Evolutionary conservation across 352 stramenopile species (phyloP), one percentile per base, ranked within the genome.

Genomic region (Phytophthora foliorum): DNA sequence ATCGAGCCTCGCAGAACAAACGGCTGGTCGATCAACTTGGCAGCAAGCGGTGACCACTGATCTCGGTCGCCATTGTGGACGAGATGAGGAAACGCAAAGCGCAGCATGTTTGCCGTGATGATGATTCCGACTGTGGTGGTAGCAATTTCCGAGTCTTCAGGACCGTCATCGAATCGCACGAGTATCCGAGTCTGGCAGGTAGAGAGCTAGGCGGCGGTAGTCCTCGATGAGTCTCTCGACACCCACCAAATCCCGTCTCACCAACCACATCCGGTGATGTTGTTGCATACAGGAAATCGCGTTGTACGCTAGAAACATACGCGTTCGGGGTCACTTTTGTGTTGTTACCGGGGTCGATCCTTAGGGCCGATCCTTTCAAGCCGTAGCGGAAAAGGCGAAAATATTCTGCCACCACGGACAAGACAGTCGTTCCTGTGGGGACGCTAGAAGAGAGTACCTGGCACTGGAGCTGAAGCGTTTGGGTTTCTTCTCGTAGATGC

Each of bases 381-480:
- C 56, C 44, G 44, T 54, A 38, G 7, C 6, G 42, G 36, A 63
- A 54, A 2, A 63, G 32, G 3, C 56, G 44, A 21, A 19, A 63
- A 6, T 56, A 41, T 25, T 56, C 34, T 10, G 21, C 44, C 10
- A 19, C 36, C 36, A 42, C 36, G 2, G 17, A 9, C 36, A 42
- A 42, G 13, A 14, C 2, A n/a, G 36, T 42, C 17, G 36, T 42
- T 17, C 4, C 4, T 17, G 16, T 42, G 10, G 36, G 36, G 36
- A 42, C 13, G 6, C 19, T 36, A n/a, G 56, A 4, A 41, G 16
- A 13, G 17, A 55, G 4, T 2, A 4, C 49, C 24, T 63, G 42
- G 13, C 21, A 44, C 38, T 39, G 21, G 7, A 39, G 9, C 49
- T 49, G 22, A 10, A 63, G 56, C 2, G 9, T 13, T 19, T 46